These are phyloP conservation scores for Perilla frutescens DNA, from an alignment of 257 asterid genomes.

Conservation along the genomic window DNA sequence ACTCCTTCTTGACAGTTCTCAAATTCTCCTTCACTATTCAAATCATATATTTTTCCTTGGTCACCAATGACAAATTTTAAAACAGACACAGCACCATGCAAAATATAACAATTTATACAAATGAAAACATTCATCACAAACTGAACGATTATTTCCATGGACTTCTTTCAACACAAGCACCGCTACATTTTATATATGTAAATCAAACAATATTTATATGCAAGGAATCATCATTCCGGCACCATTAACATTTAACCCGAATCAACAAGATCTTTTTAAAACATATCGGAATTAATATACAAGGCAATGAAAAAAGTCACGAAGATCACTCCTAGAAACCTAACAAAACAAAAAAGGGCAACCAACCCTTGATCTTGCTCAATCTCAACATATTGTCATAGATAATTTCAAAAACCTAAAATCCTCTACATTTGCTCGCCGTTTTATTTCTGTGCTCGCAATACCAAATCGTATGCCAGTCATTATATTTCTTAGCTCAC, in stretches of 20 bases:
- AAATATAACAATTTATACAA: neutral
- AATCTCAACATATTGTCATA: neutral
- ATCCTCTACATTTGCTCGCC: neutral
- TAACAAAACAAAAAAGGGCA: neutral
- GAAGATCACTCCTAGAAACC: neutral
- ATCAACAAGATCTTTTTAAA: neutral
- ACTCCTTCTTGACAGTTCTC: constrained; percentile 82
- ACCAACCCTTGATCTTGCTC: constrained; percentile 25
- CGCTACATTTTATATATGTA: neutral
- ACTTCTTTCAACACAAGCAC: neutral
- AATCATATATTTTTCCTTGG: constrained; percentile 17
- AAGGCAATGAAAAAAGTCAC: neutral
- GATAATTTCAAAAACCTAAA: neutral
- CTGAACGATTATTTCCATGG: neutral
- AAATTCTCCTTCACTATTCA: constrained; percentile 71
- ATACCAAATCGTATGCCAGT: neutral
- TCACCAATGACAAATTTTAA: constrained; percentile 47
- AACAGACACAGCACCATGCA: constrained; percentile 44
- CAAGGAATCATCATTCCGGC: neutral
- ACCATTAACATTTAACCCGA: neutral
- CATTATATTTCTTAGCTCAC: constrained; percentile 11
- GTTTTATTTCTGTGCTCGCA: constrained; percentile 3
- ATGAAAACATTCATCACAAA: neutral
- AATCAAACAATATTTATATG: neutral
- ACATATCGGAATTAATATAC: neutral